These are phyloP conservation scores for Starmera pachycereana DNA, from an alignment of 805 yeast species.

Conservation along the genomic window DNA sequence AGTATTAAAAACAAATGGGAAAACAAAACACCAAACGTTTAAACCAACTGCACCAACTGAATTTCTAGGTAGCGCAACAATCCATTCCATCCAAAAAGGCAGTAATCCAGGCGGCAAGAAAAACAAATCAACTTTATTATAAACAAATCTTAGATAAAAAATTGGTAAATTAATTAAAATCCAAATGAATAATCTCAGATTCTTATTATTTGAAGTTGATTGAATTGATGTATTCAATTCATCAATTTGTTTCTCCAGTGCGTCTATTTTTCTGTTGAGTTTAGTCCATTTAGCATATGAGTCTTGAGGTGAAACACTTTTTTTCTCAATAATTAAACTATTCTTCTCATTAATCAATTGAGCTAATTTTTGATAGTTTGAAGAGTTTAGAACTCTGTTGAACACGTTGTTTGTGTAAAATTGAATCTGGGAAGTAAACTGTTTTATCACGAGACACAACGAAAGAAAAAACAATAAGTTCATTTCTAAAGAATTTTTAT, in stretches of 20 bases:
- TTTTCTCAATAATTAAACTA: constrained; percentile 40
- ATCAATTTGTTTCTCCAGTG: constrained; percentile 41
- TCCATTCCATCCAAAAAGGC: constrained; percentile 45
- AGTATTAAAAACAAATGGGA: neutral
- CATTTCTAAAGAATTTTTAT: no score
- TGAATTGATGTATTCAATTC: constrained; percentile 11
- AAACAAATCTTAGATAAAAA: constrained; percentile 39
- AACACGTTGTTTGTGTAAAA: constrained; percentile 28
- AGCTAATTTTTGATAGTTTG: constrained; percentile 20
- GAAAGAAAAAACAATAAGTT: no score
- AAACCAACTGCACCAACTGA: constrained; percentile 52
- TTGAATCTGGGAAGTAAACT: constrained; percentile 19
- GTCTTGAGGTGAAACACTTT: constrained; percentile 74
- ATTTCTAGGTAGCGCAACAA: constrained; percentile 56
- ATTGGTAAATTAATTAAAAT: constrained; percentile 25
- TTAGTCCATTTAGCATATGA: constrained; percentile 96
- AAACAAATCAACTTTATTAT: constrained; percentile 43
- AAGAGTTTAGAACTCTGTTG: constrained; percentile 23
- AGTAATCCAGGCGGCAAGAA: constrained; percentile 48
- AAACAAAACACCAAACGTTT: constrained; percentile 13
- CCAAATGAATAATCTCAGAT: neutral
- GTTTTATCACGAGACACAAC: no score
- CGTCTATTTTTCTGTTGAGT: constrained; percentile 62
- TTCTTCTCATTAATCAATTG: constrained; percentile 33
- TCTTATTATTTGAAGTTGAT: neutral